Conservation (phyloP, 441 rosid genomes). For the Erysimum pusillum region DNA sequence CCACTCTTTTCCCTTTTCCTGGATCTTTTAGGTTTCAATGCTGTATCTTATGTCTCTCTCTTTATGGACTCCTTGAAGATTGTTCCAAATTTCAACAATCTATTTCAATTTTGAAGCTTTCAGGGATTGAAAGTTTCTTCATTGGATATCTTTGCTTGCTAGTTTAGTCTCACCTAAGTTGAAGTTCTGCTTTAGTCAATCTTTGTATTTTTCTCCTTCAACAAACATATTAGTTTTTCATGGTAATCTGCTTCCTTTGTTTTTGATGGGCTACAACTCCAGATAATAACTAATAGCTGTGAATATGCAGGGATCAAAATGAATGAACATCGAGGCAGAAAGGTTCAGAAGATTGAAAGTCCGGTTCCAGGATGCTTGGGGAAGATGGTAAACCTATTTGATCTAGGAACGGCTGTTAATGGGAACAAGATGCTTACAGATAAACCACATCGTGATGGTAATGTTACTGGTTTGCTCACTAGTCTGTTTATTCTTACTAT, state of each 20-base stretch:
- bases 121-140: background rate
- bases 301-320: slow-evolving; percentile 61
- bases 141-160: slow-evolving; percentile 11
- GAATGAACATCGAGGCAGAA: slow-evolving; percentile 60
- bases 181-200: slow-evolving; percentile 6
- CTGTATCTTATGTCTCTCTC: background rate
- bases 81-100: background rate
- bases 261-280: background rate
- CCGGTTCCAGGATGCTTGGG: slow-evolving; percentile 87
- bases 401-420: slow-evolving; percentile 62
- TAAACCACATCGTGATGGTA: slow-evolving; percentile 74
- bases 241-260: slow-evolving; percentile 9
- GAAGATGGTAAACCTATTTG: slow-evolving; percentile 85
- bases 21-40: background rate
- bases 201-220: background rate
- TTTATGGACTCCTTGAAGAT: background rate
- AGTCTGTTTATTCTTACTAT: background rate
- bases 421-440: slow-evolving; percentile 82
- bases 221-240: background rate
- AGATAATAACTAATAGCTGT: slow-evolving; percentile 26
- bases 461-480: slow-evolving; percentile 24
- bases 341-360: slow-evolving; percentile 60
- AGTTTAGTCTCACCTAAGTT: background rate
- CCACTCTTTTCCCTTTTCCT: slow-evolving; percentile 29
- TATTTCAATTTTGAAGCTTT: slow-evolving; percentile 28